A percentile compares a stretch with the other conserved stretches of the same genome.
phyloP scores from a whole-genome alignment of 345 rosid genomes.

The Melaleuca quinquenervia region DNA sequence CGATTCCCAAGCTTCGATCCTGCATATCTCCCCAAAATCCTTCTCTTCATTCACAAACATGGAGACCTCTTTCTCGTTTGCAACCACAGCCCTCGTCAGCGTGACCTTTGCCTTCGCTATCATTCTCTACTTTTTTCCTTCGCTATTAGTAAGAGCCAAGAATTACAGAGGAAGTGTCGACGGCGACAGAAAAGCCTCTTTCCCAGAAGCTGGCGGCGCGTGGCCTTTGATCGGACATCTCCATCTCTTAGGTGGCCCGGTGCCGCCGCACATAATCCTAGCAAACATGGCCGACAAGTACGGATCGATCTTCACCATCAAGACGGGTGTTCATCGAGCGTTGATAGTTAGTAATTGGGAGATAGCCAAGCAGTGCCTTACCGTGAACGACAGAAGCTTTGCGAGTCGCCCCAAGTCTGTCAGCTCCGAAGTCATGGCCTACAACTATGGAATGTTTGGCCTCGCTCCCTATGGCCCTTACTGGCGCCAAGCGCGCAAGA shows the following conservation, averaged over 20 bases:
- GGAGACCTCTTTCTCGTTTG: no score
- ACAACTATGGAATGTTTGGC: slow-evolving; percentile 3
- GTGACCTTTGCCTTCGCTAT: no score
- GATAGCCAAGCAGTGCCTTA: slow-evolving; percentile 18
- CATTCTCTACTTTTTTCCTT: neutral
- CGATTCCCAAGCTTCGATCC: no score
- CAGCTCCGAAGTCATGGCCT: slow-evolving; percentile 3
- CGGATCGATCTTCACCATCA: slow-evolving; percentile 24
- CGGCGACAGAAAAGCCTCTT: neutral
- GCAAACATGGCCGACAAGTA: slow-evolving; percentile 18
- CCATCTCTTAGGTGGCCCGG: slow-evolving; percentile 9
- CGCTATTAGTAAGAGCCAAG: neutral
- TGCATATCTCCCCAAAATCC: no score
- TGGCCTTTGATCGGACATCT: slow-evolving; percentile 3
- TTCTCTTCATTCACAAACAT: no score
- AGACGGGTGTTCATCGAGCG: slow-evolving; percentile 8
- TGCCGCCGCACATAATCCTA: slow-evolving; percentile 10
- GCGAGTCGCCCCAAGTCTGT: slow-evolving; percentile 11
- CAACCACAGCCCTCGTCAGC: no score
- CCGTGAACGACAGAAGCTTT: slow-evolving; percentile 12
- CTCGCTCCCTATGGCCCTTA: slow-evolving; percentile 11
- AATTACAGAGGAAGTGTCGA: no score
- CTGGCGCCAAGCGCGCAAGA: slow-evolving; percentile 22
- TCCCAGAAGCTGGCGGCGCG: neutral
- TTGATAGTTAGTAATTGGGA: slow-evolving; percentile 18